Conservation (phyloP, 768 basidiomycete species). For the Pleurotus sapidus region DNA sequence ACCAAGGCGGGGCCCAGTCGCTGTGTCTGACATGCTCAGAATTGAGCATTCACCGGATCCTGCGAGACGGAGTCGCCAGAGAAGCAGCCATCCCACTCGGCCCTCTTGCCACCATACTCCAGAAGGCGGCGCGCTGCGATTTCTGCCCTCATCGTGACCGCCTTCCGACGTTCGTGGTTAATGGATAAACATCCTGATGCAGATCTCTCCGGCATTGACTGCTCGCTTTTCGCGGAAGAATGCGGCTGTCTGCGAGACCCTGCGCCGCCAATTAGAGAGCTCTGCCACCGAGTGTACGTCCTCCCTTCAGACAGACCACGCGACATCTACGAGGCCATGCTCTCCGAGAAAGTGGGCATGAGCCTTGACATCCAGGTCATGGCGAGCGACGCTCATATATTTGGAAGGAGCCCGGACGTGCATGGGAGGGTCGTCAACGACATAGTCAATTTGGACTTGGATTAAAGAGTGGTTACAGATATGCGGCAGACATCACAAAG, state of each 20-base stretch:
- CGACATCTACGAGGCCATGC: neutral
- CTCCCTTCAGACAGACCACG: neutral
- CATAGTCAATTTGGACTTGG: neutral
- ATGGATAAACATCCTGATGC: neutral
- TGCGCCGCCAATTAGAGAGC: neutral
- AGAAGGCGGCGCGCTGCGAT: neutral
- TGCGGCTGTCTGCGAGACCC: conserved; percentile 2
- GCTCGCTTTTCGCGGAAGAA: conserved; percentile 1
- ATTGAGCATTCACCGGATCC: neutral
- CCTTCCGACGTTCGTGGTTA: neutral
- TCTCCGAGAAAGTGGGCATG: neutral
- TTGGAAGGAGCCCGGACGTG: neutral
- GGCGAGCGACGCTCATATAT: neutral
- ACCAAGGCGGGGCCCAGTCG: too few relatives aligned
- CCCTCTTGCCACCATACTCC: neutral
- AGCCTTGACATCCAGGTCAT: conserved; percentile 2
- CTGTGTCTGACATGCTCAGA: neutral
- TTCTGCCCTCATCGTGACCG: neutral
- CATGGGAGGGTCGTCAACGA: neutral
- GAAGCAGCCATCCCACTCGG: neutral
- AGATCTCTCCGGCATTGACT: neutral
- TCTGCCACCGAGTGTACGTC: neutral
- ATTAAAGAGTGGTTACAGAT: neutral
- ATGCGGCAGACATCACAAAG: neutral
- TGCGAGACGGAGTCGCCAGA: neutral